Evolutionary conservation across 2,329 filamentous ascomycete genomes (phyloP), one percentile per base, ranked within the genome.

Genomic region (Microsporum canis): DNA sequence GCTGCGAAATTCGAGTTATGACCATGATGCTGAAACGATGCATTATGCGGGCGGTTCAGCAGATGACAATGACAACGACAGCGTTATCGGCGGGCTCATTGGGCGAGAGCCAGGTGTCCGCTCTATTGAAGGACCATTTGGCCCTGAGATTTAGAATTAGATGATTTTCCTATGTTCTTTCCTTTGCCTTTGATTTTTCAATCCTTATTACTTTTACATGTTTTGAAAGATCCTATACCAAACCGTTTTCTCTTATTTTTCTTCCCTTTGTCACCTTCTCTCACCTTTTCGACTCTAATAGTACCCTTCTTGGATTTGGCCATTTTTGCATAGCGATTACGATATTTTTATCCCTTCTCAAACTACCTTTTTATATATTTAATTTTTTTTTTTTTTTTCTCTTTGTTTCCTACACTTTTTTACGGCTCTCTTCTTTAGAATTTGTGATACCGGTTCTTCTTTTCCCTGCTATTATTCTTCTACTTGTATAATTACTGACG

Each of bases 11-110:
- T 78, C 78, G 55, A 80, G 75, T 66, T 85, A 85, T 64, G 83
- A 86, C 66, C 78, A 78, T 64, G 83, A 85, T 66, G 83, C 83
- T 0, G 81, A 84, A 66, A 77, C 74, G 4, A 69, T 75, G 41
- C 75, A 72, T 57, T 79, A 78, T 61, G 74, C 78, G 45, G 73
- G 73, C 51, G 75, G 74, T 23, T 78, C 78, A 59, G 77, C 77
- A 43, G 80, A 81, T 62, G 80, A 82, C 62, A 73, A 77, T 33
- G 74, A 74, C 47, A 79, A 77, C 65, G 74, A 74, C 47, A 79
- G 78, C 65, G 77, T 76, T 3, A 72, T 77, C 29, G 53, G 61
- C 41, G 55, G 61, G 7, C 59, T 64, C 23, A 39, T 63, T 12
- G 38, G 59, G 17, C 58, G 47, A 12, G 57, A 51, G n/a, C 43